Evolutionary conservation across 371 early-diverging fungal species (phyloP), one percentile per base, ranked within the genome.

Genomic region (Mortierella sp.): DNA sequence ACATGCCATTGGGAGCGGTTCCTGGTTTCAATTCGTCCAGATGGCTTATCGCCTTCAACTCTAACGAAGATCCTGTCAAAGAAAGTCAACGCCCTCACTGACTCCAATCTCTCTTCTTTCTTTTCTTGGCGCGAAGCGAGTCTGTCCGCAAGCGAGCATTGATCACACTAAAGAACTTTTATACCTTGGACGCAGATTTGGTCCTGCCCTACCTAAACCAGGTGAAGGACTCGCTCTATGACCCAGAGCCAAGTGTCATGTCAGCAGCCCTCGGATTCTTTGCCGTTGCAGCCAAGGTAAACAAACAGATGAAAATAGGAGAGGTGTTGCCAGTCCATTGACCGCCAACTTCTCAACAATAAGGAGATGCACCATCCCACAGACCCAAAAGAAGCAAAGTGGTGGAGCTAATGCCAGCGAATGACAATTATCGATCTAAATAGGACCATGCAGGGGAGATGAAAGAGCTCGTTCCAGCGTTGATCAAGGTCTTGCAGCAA

Each of bases 211-310:
- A 82, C 75, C 77, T 86, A 2, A 72, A 79, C 61, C 82, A 79
- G 64, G 74, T 86, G 28, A 81, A 74, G 69, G 70, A 70, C 53
- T 67, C 75, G 13, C 86, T 86, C 28, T 76, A 71, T 44, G 86
- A 86, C 37, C 74, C 79, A 2, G 86, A 86, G 51, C 86, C 86
- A 48, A 86, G 86, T 24, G 86, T 86, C 75, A 86, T 86, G 86
- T 86, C 86, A 9, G 86, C 86, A 5, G 82, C 86, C 10, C 78
- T 86, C 19, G 86, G 86, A 1, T 54, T 86, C 6, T 78, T 86
- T 69, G 79, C 74, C 1, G 46, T 55, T 21, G 79, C 72, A 44
- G 86, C 77, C 50, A 79, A 86, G 59, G 85, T 84, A 72, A 10
- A 28, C 44, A 28, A 10, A 21, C n/a, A 69, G 40, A 59, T 3